Evolutionary conservation across 1,284 basidiomycete genomes (phyloP).

Genomic region (Xerocomus minutiporus): DNA sequence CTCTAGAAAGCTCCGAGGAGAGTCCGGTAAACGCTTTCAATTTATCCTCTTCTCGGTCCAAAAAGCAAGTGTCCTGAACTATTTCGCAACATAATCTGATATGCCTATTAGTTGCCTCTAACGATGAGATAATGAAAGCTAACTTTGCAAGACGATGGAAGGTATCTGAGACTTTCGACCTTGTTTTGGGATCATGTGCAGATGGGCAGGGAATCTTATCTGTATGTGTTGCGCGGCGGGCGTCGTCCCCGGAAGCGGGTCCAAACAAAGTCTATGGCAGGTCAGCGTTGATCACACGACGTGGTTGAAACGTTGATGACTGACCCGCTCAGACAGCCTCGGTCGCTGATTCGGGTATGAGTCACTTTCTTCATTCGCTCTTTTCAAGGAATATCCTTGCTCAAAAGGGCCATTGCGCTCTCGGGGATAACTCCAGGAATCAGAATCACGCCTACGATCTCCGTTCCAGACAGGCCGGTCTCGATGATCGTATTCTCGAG

Average conservation of each 20-base stretch:
- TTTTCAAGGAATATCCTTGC: slow-evolving; percentile 25
- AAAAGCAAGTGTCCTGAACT: slow-evolving; percentile 38
- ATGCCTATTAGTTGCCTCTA: slow-evolving; percentile 10
- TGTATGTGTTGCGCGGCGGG: slow-evolving; percentile 5
- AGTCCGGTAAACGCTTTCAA: slow-evolving; percentile 44
- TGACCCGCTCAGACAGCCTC: slow-evolving; percentile 27
- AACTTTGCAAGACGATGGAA: slow-evolving; percentile 42
- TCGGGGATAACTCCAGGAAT: slow-evolving; percentile 23
- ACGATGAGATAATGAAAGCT: slow-evolving; percentile 12
- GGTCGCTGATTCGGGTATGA: slow-evolving; percentile 29
- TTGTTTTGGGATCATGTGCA: slow-evolving; percentile 7
- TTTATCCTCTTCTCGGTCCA: slow-evolving; percentile 40
- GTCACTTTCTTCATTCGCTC: slow-evolving; percentile 25
- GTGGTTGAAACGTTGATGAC: slow-evolving; percentile 9
- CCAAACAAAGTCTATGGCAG: slow-evolving; percentile 12
- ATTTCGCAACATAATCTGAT: slow-evolving; percentile 43
- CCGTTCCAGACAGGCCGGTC: slow-evolving; percentile 18
- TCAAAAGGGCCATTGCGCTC: slow-evolving; percentile 19
- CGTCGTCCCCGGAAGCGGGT: slow-evolving; percentile 7
- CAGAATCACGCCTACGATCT: slow-evolving; percentile 28
- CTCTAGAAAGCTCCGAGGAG: slow-evolving; percentile 42
- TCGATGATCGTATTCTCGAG: slow-evolving; percentile 23
- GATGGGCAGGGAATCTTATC: slow-evolving; percentile 5
- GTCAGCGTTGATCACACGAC: slow-evolving; percentile 13
- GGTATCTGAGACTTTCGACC: slow-evolving; percentile 18